Conservation (phyloP, 352 stramenopile species). For the Thalassiosira hispida region DNA sequence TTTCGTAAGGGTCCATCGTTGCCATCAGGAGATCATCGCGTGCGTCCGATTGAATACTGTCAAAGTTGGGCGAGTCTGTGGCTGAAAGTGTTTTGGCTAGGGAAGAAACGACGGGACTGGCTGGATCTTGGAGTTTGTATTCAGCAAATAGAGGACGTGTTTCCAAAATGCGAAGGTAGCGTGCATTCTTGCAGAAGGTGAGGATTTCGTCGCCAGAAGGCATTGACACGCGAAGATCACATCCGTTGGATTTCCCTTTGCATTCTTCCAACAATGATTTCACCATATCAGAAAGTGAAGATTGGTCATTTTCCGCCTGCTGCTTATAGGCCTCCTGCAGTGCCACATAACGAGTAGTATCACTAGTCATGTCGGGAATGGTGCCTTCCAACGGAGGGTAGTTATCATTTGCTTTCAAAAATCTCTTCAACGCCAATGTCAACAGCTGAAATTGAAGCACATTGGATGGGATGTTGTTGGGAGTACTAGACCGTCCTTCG, state of each 20-base stretch:
- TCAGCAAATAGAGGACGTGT: slow-evolving; percentile 90
- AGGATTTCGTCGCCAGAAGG: slow-evolving; percentile 85
- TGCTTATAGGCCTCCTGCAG: slow-evolving; percentile 93
- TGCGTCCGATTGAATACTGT: slow-evolving; percentile 48
- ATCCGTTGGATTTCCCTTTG: slow-evolving; percentile 28
- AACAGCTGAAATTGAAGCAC: slow-evolving; percentile 54
- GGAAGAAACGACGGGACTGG: slow-evolving; percentile 21
- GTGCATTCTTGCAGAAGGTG: slow-evolving; percentile 93
- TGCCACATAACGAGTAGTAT: slow-evolving; percentile 92
- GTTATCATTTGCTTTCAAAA: slow-evolving; percentile 58
- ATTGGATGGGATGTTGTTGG: background rate
- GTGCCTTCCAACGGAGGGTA: slow-evolving; percentile 88
- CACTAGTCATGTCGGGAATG: slow-evolving; percentile 97
- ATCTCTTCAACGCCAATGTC: slow-evolving; percentile 58
- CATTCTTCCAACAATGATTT: slow-evolving; percentile 50
- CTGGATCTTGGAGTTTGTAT: slow-evolving; percentile 67
- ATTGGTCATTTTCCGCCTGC: slow-evolving; percentile 87
- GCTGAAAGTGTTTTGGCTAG: slow-evolving; percentile 13
- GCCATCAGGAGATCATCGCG: slow-evolving; percentile 62
- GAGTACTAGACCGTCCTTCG: slow-evolving; percentile 19
- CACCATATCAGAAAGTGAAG: slow-evolving; percentile 43
- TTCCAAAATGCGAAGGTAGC: slow-evolving; percentile 87
- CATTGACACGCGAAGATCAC: slow-evolving; percentile 30
- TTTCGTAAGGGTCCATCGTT: slow-evolving; percentile 80
- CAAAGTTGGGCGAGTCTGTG: slow-evolving; percentile 15